A percentile compares a stretch with the other conserved stretches of the same genome.
These are phyloP conservation scores for Phialophora tarda DNA, from an alignment of 2,329 filamentous ascomycete genomes.

Conservation along the genomic window DNA sequence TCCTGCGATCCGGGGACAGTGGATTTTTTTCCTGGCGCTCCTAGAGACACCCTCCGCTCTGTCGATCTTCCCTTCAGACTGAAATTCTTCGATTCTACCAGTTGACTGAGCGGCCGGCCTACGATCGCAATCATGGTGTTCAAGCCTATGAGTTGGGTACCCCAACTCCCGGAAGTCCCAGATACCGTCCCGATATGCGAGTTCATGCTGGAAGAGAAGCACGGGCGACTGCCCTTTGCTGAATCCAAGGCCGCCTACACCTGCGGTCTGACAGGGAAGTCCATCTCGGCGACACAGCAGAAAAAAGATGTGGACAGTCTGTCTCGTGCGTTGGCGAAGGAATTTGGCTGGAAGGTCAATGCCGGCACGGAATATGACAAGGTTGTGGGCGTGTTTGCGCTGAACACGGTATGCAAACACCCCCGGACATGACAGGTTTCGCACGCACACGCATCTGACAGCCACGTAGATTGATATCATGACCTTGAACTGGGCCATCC, in stretches of 20 bases:
- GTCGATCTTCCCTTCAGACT: neutral
- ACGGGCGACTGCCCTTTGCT: constrained; percentile 69
- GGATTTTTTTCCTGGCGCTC: neutral
- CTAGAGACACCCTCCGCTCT: neutral
- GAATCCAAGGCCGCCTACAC: constrained; percentile 74
- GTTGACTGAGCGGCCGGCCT: neutral
- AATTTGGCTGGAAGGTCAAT: constrained; percentile 73
- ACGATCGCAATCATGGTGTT: constrained; percentile 52
- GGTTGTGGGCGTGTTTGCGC: constrained; percentile 75
- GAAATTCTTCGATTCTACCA: neutral
- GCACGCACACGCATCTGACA: constrained; percentile 46
- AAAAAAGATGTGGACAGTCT: constrained; percentile 69
- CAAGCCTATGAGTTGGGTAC: constrained; percentile 48
- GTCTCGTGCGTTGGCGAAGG: constrained; percentile 70
- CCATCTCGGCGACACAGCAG: constrained; percentile 68
- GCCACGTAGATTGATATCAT: constrained; percentile 67
- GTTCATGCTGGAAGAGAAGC: constrained; percentile 75
- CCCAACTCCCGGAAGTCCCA: constrained; percentile 62
- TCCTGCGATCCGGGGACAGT: neutral
- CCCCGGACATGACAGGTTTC: neutral
- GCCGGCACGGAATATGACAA: constrained; percentile 80
- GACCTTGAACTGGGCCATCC: constrained; percentile 73
- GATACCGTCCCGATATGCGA: constrained; percentile 76
- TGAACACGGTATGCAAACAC: constrained; percentile 71
- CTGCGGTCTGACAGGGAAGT: constrained; percentile 73